Base-by-base conservation (phyloP, 768 basidiomycete species). In the Saitozyma podzolica region DNA sequence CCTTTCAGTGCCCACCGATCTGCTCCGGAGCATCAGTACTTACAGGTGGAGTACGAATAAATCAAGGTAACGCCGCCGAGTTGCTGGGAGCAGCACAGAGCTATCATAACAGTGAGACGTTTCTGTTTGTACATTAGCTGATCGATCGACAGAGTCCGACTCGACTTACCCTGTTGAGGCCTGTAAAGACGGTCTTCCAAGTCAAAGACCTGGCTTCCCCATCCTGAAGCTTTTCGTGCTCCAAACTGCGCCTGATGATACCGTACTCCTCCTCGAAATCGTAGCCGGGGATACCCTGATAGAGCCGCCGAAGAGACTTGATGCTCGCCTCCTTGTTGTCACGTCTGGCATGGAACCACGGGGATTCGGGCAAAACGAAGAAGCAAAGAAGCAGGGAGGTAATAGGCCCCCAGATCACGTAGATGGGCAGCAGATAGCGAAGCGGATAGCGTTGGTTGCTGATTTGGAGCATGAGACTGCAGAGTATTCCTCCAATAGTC, bases 231-330 rank as follows among this genome's bases (percentile, higher is more conserved):
- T 48, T 48, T 39, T 59, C 62, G 47, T 59, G 57, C 17, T 58
- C 62, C 42, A 64, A 52, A 9, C 50, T 59, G 37, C 42, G 8
- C 17, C n/a, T 6, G 43, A 64, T 64, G 58, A 64, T 64, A 13
- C 39, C 50, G 51, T 64, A 64, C 47, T 64, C 62, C 19, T 64
- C 57, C 40, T 64, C 62, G 29, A 64, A 42, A 37, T 64, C 62
- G 58, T 58, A 64, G 3, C 62, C 62, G 40, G 20, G 20, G 50
- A 64, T 58, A 41, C 55, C 55, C 14, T 58, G 57, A 41, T 58
- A 58, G 29, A 64, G 37, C 10, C 41, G 39, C 17, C 42, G 29
- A 11, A 64, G 42, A 17, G 45, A 19, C 51, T 54, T 64, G 50
- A 58, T 47, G 40, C 57, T 50, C 8, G 37, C 52, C 17, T 64